These are phyloP conservation scores for Withania somnifera DNA, from an alignment of 305 asterid species.

Conservation along the genomic window DNA sequence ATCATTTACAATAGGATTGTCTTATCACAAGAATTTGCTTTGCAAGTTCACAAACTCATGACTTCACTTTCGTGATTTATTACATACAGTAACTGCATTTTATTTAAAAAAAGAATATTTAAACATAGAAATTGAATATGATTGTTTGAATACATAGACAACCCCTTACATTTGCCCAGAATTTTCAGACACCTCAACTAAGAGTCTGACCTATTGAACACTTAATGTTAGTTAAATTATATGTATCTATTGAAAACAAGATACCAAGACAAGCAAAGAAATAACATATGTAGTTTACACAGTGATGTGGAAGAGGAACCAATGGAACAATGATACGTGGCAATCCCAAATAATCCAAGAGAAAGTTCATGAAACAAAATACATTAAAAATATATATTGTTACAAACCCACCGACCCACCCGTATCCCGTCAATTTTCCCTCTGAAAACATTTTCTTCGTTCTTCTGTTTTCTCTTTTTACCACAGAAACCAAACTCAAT, in stretches of 20 bases:
- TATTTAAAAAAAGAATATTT: too few relatives aligned
- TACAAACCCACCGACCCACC: background rate
- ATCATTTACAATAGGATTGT: background rate
- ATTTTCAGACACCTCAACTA: background rate
- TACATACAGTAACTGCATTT: background rate
- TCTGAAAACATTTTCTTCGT: background rate
- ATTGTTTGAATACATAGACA: background rate
- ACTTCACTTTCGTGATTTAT: background rate
- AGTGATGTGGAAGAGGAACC: background rate
- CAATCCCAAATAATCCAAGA: too few relatives aligned
- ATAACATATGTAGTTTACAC: background rate
- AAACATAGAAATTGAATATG: background rate
- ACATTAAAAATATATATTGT: background rate
- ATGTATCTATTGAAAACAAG: background rate
- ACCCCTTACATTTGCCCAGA: background rate
- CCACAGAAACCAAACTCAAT: background rate
- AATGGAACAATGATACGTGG: background rate
- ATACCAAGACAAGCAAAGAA: background rate
- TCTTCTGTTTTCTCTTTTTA: background rate
- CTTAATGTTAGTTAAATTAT: background rate
- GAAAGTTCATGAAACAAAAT: background rate
- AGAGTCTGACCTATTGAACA: background rate
- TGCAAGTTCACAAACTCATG: background rate
- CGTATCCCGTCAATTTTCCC: background rate
- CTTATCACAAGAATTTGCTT: background rate